These are phyloP conservation scores for Eucalyptus pauciflora DNA, from an alignment of 345 rosid species.

Conservation along the genomic window DNA sequence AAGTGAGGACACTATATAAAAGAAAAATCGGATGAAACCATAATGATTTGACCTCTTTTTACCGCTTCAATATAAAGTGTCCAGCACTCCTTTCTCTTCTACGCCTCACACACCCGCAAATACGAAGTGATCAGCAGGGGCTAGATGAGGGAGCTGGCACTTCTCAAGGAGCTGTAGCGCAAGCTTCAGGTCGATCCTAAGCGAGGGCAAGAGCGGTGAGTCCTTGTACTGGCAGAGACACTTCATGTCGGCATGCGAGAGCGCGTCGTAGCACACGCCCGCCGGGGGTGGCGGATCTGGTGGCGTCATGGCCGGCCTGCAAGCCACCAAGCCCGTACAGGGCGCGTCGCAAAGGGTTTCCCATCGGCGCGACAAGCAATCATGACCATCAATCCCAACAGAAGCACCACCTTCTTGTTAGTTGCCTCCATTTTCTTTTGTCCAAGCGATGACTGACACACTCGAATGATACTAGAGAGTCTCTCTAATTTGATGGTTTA, in stretches of 20 bases:
- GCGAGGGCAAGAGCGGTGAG: conserved; percentile 23
- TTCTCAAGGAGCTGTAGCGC: conserved; percentile 35
- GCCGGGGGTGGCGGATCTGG: conserved; percentile 27
- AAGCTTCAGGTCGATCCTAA: conserved; percentile 41
- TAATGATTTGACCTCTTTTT: no score
- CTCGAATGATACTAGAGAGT: background rate
- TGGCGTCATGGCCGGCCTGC: conserved; percentile 30
- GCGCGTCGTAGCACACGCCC: conserved; percentile 17
- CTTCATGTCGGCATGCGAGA: conserved; percentile 16
- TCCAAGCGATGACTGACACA: background rate
- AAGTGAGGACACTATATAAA: no score
- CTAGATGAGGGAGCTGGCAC: conserved; percentile 30
- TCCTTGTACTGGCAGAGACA: conserved; percentile 42
- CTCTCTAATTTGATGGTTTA: background rate
- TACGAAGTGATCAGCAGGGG: conserved; percentile 6
- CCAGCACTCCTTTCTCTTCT: background rate
- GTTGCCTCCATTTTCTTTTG: background rate
- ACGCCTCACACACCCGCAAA: background rate
- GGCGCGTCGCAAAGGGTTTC: conserved; percentile 31
- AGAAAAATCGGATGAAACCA: no score
- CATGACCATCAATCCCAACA: background rate
- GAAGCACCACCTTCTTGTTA: background rate
- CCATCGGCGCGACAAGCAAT: conserved; percentile 1
- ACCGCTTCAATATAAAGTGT: no score
- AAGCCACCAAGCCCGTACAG: conserved; percentile 12